phyloP scores from a whole-genome alignment of 129 eudicot species.

The Erigeron canadensis region DNA sequence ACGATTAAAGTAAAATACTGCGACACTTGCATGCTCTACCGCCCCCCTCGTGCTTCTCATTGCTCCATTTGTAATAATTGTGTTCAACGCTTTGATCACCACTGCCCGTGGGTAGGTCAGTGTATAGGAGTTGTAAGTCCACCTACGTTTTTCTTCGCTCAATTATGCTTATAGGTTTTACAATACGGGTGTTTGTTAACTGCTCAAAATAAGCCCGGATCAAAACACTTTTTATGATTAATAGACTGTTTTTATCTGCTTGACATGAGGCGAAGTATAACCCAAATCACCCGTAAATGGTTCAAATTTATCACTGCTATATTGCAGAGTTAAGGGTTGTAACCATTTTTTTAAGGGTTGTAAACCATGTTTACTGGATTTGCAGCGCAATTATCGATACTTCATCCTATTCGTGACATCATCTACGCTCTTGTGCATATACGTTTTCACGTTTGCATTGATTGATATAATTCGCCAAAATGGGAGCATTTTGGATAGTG shows the following conservation, averaged over 20 bases:
- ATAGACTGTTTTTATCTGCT: not conserved
- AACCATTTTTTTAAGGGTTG: slow-evolving; percentile 17
- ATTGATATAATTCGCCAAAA: slow-evolving; percentile 42
- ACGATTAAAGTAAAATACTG: slow-evolving; percentile 64
- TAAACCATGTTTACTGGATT: slow-evolving; percentile 22
- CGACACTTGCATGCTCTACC: slow-evolving; percentile 75
- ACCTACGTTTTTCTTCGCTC: not conserved
- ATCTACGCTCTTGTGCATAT: slow-evolving; percentile 60
- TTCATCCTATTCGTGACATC: slow-evolving; percentile 67
- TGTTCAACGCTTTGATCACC: slow-evolving; percentile 84
- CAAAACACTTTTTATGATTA: not conserved
- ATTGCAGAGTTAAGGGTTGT: slow-evolving; percentile 7
- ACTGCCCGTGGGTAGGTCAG: slow-evolving; percentile 99
- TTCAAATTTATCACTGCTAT: not conserved
- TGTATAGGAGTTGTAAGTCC: slow-evolving; percentile 86
- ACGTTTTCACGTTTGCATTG: slow-evolving; percentile 67
- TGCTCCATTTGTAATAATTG: slow-evolving; percentile 92
- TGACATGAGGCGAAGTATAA: not conserved
- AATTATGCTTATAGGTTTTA: not conserved
- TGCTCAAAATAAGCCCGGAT: not conserved
- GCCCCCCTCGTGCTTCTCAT: slow-evolving; percentile 88
- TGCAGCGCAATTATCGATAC: slow-evolving; percentile 85
- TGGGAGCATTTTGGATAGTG: slow-evolving; percentile 35
- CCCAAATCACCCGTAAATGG: not conserved
- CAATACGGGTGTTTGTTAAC: not conserved